Conservation (phyloP, 2,329 filamentous ascomycete genomes). For the Periglandula ipomoeae region DNA sequence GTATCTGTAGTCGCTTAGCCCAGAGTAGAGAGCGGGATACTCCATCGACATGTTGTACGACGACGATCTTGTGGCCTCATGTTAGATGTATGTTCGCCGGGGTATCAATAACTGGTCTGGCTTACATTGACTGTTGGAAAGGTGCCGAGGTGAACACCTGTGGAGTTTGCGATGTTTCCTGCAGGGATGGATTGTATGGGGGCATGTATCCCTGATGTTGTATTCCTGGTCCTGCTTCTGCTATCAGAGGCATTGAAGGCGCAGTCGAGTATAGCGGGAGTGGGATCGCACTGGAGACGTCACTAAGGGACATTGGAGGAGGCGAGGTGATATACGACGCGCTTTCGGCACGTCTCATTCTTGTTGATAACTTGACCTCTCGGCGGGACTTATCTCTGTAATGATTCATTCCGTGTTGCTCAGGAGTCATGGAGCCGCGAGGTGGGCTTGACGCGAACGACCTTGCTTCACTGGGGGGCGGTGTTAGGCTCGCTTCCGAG, state of each 20-base stretch:
- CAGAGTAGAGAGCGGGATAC: slow-evolving; percentile 29
- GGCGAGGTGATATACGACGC: slow-evolving; percentile 32
- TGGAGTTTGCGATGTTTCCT: slow-evolving; percentile 31
- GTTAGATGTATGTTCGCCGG: slow-evolving; percentile 4
- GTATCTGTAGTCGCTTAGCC: slow-evolving; percentile 31
- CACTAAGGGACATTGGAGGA: slow-evolving; percentile 22
- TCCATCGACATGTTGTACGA: slow-evolving; percentile 36
- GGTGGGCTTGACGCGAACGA: slow-evolving; percentile 51
- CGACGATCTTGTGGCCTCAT: slow-evolving; percentile 19
- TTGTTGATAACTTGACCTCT: slow-evolving; percentile 44
- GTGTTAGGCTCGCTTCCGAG: slow-evolving; percentile 40
- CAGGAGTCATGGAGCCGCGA: slow-evolving; percentile 42
- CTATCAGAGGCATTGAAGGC: slow-evolving; percentile 40
- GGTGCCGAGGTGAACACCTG: slow-evolving; percentile 21
- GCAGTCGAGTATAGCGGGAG: slow-evolving; percentile 43
- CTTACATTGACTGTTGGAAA: slow-evolving; percentile 29
- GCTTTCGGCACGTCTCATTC: slow-evolving; percentile 43
- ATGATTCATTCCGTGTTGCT: slow-evolving; percentile 53
- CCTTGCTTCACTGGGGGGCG: slow-evolving; percentile 38
- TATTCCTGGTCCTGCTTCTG: slow-evolving; percentile 38
- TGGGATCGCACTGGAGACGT: slow-evolving; percentile 32
- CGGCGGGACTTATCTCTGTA: slow-evolving; percentile 51
- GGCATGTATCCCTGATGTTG: slow-evolving; percentile 35
- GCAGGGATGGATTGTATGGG: slow-evolving; percentile 39
- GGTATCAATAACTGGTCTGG: background rate